A percentile compares a stretch with the other conserved stretches of the same genome.
Evolutionary conservation across 306 rosid genomes (phyloP).

Genomic region (Cicer cuneatum): DNA sequence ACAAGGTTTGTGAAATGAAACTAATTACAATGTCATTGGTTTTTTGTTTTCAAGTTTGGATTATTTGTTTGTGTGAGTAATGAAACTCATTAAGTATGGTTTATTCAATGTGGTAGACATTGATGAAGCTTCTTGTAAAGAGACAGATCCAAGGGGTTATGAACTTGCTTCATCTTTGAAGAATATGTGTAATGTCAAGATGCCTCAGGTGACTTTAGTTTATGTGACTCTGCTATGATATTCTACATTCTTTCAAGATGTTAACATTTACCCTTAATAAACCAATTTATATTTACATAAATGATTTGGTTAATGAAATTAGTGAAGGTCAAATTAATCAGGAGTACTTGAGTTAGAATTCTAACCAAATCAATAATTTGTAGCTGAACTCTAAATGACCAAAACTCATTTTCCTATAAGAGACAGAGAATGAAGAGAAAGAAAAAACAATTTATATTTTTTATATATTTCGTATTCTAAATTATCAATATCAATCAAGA

Average conservation of each 20-base stretch:
- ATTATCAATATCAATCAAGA: slow-evolving; percentile 24
- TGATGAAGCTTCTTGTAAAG: slow-evolving; percentile 59
- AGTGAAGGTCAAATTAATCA: no score
- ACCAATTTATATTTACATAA: not conserved
- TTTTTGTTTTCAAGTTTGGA: not conserved
- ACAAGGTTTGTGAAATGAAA: slow-evolving; percentile 64
- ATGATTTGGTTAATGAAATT: not conserved
- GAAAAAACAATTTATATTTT: no score
- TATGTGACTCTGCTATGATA: not conserved
- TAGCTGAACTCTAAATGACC: no score
- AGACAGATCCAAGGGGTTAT: slow-evolving; percentile 66
- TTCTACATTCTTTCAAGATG: slow-evolving; percentile 12
- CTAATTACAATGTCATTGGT: slow-evolving; percentile 13
- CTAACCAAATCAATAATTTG: no score
- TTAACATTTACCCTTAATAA: not conserved
- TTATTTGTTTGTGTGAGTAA: not conserved
- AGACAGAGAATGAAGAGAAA: no score
- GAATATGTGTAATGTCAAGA: slow-evolving; percentile 70
- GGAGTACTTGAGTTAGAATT: no score
- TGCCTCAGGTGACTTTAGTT: slow-evolving; percentile 71
- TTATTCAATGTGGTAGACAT: slow-evolving; percentile 41
- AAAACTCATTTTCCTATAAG: no score
- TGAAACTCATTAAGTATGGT: slow-evolving; percentile 24
- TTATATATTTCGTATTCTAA: not conserved
- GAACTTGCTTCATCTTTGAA: slow-evolving; percentile 68